Conservation (phyloP, 139 green algal species). For the Chlamydomonas sphaeroides region DNA sequence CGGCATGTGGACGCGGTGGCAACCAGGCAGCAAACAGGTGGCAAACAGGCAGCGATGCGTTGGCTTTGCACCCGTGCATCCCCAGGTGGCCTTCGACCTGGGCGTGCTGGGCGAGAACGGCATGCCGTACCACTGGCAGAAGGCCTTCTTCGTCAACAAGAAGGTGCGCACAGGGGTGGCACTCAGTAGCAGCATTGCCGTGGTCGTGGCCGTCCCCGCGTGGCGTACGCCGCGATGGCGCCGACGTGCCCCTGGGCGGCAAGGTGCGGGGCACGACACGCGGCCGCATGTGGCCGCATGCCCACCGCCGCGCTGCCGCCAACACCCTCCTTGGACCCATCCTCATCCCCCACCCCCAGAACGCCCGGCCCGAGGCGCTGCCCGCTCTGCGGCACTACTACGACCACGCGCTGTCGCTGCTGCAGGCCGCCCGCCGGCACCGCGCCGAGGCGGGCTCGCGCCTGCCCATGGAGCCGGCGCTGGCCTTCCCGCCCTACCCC, state of each 20-base stretch:
- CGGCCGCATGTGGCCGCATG: background rate
- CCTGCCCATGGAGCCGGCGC: background rate
- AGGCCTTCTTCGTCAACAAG: background rate
- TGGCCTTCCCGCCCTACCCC: background rate
- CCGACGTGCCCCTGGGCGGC: too few species aligned
- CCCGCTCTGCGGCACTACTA: background rate
- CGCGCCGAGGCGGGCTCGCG: too few species aligned
- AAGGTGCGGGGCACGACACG: background rate
- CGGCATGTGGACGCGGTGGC: too few species aligned
- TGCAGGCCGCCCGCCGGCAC: background rate
- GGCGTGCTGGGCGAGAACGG: background rate
- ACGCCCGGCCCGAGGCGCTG: background rate
- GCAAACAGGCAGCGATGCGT: too few species aligned
- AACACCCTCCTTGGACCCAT: too few species aligned
- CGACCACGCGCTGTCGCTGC: background rate
- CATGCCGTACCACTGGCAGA: background rate
- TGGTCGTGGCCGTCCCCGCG: too few species aligned
- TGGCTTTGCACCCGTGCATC: too few species aligned
- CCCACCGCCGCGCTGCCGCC: too few species aligned
- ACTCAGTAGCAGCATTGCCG: too few species aligned
- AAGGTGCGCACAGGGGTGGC: background rate
- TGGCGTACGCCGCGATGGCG: background rate
- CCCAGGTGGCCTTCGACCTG: background rate
- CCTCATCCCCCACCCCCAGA: background rate
- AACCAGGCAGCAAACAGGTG: too few species aligned